Base-by-base conservation (phyloP, 225 moss, liverwort and hornwort species). In the Neckera pumila region DNA sequence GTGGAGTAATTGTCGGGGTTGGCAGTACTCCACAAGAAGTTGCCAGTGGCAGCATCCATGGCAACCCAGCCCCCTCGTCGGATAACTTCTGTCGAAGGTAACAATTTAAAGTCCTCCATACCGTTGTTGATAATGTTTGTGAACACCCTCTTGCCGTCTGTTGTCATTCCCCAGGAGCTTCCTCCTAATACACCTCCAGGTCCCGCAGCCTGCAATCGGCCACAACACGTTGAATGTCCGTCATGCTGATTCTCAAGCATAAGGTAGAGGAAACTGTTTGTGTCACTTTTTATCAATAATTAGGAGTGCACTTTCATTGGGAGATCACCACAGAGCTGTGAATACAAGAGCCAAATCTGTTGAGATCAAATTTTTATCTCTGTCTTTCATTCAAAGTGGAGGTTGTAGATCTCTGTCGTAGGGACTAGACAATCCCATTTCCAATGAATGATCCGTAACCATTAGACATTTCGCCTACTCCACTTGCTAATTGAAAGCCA, bases 121-220 rank as follows among this genome's bases (percentile, higher is more conserved):
- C 5, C 49, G 45, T 63, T 18, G 36, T 95, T 92, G 56, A 93
- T 71, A 79, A 93, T 90, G 59, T 74, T 92, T 26, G 90, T 90
- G 84, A 90, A 92, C 40, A 94, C 89, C 64, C 86, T 74, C 84
- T 87, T 81, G 43, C 93, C 91, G 76, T 95, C 92, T 63, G 91
- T 89, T 23, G 92, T 54, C 90, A 92, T 89, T 19, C 92, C 92
- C 91, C 86, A 92, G 45, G 86, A 83, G 33, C 89, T 88, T 80
- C 92, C 92, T 64, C 92, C 94, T 38, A 82, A 22, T 43, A 9
- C 18, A 18, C 86, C 89, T 61, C 83, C 78, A 31, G 91, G 89
- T 38, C 86, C 89, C 26, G 89, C 91, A 86, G 76, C 89, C 86
- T 86, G 83, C 63, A 86, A 71, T 38, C 49, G 78, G 62, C 42